Percentiles rank a stretch among this genome's conserved stretches.
Conservation (phyloP, 345 rosid species). For the Acer yangbiense region DNA sequence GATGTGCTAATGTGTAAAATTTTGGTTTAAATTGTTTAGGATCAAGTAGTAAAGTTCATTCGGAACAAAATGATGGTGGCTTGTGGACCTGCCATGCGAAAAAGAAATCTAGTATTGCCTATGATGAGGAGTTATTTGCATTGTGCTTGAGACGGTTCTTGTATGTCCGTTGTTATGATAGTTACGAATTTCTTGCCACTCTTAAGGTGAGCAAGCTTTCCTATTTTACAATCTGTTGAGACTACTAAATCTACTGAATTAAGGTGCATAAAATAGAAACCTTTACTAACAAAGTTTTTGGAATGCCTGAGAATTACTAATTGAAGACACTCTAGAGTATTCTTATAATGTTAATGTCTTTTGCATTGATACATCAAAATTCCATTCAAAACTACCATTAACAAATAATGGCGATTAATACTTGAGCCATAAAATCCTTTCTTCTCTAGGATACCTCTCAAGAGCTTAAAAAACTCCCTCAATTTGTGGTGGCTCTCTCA, state of each 20-base stretch:
- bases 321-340: no score
- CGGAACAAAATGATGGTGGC: slow-evolving; percentile 29
- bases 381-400: no score
- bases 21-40: slow-evolving; percentile 22
- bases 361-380: no score
- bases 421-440: neutral
- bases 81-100: neutral
- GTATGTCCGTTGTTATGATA: slow-evolving; percentile 67
- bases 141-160: slow-evolving; percentile 65
- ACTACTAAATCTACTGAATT: no score
- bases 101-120: slow-evolving; percentile 16
- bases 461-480: no score
- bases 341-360: no score
- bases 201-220: slow-evolving; percentile 56
- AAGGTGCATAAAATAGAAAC: no score
- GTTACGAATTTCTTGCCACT: slow-evolving; percentile 61
- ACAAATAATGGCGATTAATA: neutral
- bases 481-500: no score
- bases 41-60: slow-evolving; percentile 26
- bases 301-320: no score
- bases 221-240: neutral
- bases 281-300: no score
- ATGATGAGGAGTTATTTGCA: slow-evolving; percentile 51
- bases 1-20: no score
- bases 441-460: no score